Percentiles rank a stretch among this genome's conserved stretches.
These are phyloP conservation scores for Irpex sp. DNA, from an alignment of 1,284 basidiomycete genomes.

Conservation along the genomic window DNA sequence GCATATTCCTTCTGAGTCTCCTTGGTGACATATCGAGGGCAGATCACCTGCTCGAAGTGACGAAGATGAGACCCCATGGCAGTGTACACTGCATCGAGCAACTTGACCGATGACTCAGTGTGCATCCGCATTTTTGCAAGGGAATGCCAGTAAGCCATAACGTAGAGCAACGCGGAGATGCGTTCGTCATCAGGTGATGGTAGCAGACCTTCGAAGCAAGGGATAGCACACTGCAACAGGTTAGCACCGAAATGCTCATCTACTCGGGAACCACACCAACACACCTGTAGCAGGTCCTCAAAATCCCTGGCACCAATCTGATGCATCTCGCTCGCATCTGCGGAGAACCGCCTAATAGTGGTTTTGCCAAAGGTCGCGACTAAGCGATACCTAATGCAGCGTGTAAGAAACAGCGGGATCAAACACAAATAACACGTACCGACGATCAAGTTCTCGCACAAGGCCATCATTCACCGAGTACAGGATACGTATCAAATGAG, in stretches of 20 bases:
- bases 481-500: slow-evolving; percentile 22
- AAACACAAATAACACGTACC: slow-evolving; percentile 8
- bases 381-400: slow-evolving; percentile 15
- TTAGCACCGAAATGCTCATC: not conserved
- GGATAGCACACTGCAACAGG: slow-evolving; percentile 26
- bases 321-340: slow-evolving; percentile 20
- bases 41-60: not conserved
- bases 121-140: slow-evolving; percentile 31
- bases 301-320: slow-evolving; percentile 24
- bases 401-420: not conserved
- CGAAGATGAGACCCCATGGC: slow-evolving; percentile 13
- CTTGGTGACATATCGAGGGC: not conserved
- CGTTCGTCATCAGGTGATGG: slow-evolving; percentile 19
- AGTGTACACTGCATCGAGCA: slow-evolving; percentile 15
- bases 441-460: slow-evolving; percentile 14
- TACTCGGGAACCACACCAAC: not conserved
- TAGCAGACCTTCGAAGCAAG: slow-evolving; percentile 27
- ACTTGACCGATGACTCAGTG: slow-evolving; percentile 19
- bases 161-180: slow-evolving; percentile 16
- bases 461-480: slow-evolving; percentile 7
- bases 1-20: not conserved
- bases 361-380: slow-evolving; percentile 16
- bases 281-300: slow-evolving; percentile 24
- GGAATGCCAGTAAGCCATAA: slow-evolving; percentile 24
- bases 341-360: slow-evolving; percentile 21